Base-by-base conservation (phyloP, 495 filamentous ascomycete species). In the Penicillium flavigenum region DNA sequence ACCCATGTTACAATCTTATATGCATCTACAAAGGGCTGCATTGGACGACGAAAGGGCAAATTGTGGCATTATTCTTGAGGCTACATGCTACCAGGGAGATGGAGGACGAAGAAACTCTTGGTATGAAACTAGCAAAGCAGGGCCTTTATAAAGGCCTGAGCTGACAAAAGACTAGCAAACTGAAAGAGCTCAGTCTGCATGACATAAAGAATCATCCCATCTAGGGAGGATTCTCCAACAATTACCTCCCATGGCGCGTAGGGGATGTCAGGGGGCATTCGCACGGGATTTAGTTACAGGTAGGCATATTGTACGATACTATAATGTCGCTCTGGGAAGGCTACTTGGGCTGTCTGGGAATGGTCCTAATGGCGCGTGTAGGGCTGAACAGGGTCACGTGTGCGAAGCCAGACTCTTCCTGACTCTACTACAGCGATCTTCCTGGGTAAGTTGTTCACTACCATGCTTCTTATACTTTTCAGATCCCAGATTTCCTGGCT, bases 371-470 rank as follows among this genome's bases (percentile, higher is more conserved):
- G 31, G 17, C 29, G 20, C 20, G 16, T 38, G 16, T 41, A 42
- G 49, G 49, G 36, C 49, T 52, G 16, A 12, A 5, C 1, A 42
- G 9, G 14, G 16, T 42, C 49, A 52, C 49, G 36, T 52, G 49
- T 29, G 22, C 6, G 29, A 34, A 3, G 7, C 7, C 27, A 9
- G 27, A 29, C 27, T 29, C 1, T 9, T 27, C 2, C 27, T 29
- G 27, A 29, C 2, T 8, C 36, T 2, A 39, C 36, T 39, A 7
- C 36, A 17, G n/a, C 2, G 7, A 17, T 39, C n/a, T 39, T n/a
- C 16, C 16, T 9, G 3, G 11, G 34, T 10, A 20, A 32, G 29
- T 20, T 31, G 12, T 17, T 19, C 46, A n/a, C 20, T 32, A 22
- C 10, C n/a, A 48, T 39, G 24, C 51, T 39, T 42, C 36, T 53